Evolutionary conservation across 2,329 filamentous ascomycete genomes (phyloP).

Genomic region (Diaporthe citri): DNA sequence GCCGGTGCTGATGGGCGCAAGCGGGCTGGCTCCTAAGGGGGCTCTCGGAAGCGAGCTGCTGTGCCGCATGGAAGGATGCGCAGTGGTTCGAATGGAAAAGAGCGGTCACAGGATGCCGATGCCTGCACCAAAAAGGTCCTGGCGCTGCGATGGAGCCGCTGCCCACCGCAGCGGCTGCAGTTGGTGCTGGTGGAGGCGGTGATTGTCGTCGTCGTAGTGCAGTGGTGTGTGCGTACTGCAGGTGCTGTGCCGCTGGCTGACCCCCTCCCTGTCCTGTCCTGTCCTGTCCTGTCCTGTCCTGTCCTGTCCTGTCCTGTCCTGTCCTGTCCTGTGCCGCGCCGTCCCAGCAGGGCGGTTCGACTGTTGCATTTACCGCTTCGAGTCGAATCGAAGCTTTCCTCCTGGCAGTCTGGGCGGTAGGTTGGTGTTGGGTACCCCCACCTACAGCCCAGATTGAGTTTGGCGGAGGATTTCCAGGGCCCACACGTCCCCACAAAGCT

Average conservation of each 20-base stretch:
- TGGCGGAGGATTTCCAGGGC: slow-evolving; percentile 15
- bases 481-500: not conserved
- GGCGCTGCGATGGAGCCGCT: not conserved
- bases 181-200: not conserved
- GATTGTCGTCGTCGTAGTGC: not conserved
- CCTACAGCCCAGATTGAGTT: slow-evolving; percentile 2
- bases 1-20: slow-evolving; percentile 15
- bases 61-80: slow-evolving; percentile 28
- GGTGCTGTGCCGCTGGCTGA: not conserved
- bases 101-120: slow-evolving; percentile 36
- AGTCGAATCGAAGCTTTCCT: not conserved
- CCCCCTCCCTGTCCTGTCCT: no score
- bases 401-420: not conserved
- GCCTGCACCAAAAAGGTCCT: slow-evolving; percentile 1
- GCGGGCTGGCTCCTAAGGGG: not conserved
- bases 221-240: not conserved
- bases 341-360: not conserved
- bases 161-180: not conserved
- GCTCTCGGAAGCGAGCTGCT: not conserved
- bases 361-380: slow-evolving; percentile 11
- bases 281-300: not conserved
- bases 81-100: slow-evolving; percentile 25
- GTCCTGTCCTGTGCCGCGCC: not conserved
- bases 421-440: not conserved
- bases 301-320: not conserved